These are phyloP conservation scores for Suhomyces ambrosiae DNA, from an alignment of 1,139 yeast genomes.

Conservation along the genomic window DNA sequence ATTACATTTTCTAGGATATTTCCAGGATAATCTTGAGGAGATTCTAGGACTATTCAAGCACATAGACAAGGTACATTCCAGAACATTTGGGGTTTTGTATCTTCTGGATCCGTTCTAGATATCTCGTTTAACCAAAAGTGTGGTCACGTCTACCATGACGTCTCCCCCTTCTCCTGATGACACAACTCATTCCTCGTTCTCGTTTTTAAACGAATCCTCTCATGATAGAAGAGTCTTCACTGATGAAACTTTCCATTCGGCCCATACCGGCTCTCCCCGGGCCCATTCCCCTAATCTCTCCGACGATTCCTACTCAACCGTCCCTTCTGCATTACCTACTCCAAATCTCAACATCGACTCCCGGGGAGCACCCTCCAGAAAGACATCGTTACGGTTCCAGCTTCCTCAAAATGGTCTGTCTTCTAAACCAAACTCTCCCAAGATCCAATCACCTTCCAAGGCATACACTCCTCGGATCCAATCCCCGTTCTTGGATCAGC, in stretches of 20 bases:
- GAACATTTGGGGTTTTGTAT: too few relatives aligned
- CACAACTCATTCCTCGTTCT: slow-evolving; percentile 8
- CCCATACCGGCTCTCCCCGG: too few relatives aligned
- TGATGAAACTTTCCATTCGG: too few relatives aligned
- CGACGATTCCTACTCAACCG: slow-evolving; percentile 7
- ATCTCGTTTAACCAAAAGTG: too few relatives aligned
- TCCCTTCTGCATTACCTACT: slow-evolving; percentile 27
- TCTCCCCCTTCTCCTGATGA: slow-evolving; percentile 1
- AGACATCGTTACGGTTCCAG: slow-evolving; percentile 15
- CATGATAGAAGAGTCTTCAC: slow-evolving; percentile 6
- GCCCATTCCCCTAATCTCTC: slow-evolving; percentile 8
- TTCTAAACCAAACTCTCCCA: slow-evolving; percentile 4
- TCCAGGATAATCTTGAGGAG: too few relatives aligned
- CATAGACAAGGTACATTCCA: too few relatives aligned
- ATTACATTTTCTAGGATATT: too few relatives aligned
- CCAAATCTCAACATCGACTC: slow-evolving; percentile 27
- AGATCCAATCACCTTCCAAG: slow-evolving; percentile 3
- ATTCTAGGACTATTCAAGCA: too few relatives aligned
- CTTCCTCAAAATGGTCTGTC: slow-evolving; percentile 8
- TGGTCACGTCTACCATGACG: too few relatives aligned
- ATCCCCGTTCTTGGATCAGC: slow-evolving; percentile 32
- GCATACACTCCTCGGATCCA: slow-evolving; percentile 8
- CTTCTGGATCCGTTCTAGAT: too few relatives aligned
- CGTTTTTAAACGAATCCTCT: slow-evolving; percentile 8
- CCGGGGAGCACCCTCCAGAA: slow-evolving; percentile 8